phyloP scores from a whole-genome alignment of 768 basidiomycete species.

The Boletus rex-veris region DNA sequence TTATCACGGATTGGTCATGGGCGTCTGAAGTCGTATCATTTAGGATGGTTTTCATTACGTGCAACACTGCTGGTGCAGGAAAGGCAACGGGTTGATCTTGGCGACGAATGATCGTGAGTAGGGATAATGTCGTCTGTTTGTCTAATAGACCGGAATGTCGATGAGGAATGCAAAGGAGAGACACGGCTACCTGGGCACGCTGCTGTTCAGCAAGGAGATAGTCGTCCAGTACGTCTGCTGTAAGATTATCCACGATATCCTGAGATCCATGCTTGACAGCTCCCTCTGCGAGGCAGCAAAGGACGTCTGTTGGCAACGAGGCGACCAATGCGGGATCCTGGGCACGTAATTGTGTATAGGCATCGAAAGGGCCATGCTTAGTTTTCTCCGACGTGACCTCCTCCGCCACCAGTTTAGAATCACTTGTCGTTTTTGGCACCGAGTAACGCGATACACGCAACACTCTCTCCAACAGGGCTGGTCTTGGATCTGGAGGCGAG shows the following conservation, averaged over 20 bases:
- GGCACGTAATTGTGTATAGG: slow-evolving; percentile 27
- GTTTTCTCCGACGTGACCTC: slow-evolving; percentile 10
- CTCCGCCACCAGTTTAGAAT: slow-evolving; percentile 6
- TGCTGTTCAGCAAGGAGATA: slow-evolving; percentile 16
- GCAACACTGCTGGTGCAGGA: slow-evolving; percentile 13
- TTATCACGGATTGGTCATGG: slow-evolving; percentile 22
- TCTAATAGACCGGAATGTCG: slow-evolving; percentile 16
- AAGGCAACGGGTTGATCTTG: slow-evolving; percentile 11
- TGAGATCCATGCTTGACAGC: slow-evolving; percentile 31
- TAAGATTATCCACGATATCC: slow-evolving; percentile 36
- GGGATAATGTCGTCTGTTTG: slow-evolving; percentile 22
- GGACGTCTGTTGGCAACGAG: slow-evolving; percentile 27
- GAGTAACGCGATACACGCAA: slow-evolving; percentile 27
- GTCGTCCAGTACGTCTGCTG: slow-evolving; percentile 39
- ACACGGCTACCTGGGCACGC: slow-evolving; percentile 25
- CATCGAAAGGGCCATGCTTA: slow-evolving; percentile 26
- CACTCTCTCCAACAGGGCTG: slow-evolving; percentile 25
- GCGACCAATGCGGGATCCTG: slow-evolving; percentile 20
- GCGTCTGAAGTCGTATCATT: slow-evolving; percentile 10
- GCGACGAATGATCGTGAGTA: slow-evolving; percentile 17
- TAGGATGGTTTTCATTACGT: slow-evolving; percentile 23
- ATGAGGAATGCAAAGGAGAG: slow-evolving; percentile 25
- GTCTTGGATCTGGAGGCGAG: slow-evolving; percentile 5
- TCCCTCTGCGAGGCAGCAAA: slow-evolving; percentile 27
- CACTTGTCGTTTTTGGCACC: slow-evolving; percentile 19